Percentiles rank a stretch among this genome's conserved stretches.
phyloP scores from a whole-genome alignment of 1,284 basidiomycete species.

The Prillingera fragicola region DNA sequence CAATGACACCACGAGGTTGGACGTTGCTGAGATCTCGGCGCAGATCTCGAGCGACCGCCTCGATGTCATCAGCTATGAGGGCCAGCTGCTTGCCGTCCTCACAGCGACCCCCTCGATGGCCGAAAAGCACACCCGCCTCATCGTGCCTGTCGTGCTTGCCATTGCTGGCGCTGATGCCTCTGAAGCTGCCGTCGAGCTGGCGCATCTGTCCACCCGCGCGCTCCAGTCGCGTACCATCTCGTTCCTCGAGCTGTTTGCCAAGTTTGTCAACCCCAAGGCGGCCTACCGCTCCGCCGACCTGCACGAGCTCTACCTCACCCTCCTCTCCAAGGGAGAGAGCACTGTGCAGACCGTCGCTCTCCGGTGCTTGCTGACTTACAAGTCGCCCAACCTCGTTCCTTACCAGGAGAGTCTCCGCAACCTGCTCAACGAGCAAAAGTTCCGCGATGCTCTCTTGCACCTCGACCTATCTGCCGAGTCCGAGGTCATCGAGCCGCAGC shows the following conservation, averaged over 20 bases:
- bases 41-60: conserved; percentile 63
- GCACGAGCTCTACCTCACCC: conserved; percentile 61
- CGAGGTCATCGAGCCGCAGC: conserved; percentile 57
- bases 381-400: conserved; percentile 60
- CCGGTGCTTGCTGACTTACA: conserved; percentile 78
- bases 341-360: conserved; percentile 71
- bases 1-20: conserved; percentile 22
- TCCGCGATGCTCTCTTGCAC: conserved; percentile 78
- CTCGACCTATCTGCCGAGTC: conserved; percentile 57
- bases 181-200: conserved; percentile 9
- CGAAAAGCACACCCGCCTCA: conserved; percentile 75
- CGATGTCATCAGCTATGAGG: conserved; percentile 68
- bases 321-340: conserved; percentile 83
- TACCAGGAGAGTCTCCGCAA: conserved; percentile 64
- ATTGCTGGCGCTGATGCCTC: conserved; percentile 19
- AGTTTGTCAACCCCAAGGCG: conserved; percentile 86
- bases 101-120: conserved; percentile 63
- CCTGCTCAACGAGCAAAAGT: conserved; percentile 78
- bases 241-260: conserved; percentile 82
- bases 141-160: conserved; percentile 70
- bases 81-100: conserved; percentile 67
- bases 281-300: conserved; percentile 66
- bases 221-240: conserved; percentile 54
- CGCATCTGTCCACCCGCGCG: conserved; percentile 41
- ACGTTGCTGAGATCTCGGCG: conserved; percentile 33